phyloP scores from a whole-genome alignment of 2,329 filamentous ascomycete species.

The Didymella sp. region DNA sequence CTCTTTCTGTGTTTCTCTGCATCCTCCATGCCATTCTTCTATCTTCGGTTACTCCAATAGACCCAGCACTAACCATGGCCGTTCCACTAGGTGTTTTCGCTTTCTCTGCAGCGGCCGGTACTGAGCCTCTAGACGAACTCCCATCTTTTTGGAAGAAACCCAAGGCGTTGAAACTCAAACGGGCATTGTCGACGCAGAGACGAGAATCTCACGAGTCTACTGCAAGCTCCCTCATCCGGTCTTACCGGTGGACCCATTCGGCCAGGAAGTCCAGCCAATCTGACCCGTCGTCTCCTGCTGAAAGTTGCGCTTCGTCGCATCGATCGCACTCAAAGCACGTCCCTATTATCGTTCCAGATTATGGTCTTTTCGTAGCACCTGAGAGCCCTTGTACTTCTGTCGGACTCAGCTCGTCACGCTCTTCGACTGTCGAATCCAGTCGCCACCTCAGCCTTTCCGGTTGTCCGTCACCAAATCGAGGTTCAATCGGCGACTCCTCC shows the following conservation, averaged over 20 bases:
- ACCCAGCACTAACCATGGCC: conserved; percentile 48
- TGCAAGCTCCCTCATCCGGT: conserved; percentile 36
- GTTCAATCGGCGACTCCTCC: conserved; percentile 41
- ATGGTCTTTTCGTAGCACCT: conserved; percentile 50
- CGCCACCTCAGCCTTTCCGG: conserved; percentile 39
- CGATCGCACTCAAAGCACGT: conserved; percentile 51
- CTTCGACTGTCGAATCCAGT: conserved; percentile 42
- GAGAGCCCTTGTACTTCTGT: conserved; percentile 46
- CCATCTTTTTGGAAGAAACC: conserved; percentile 45
- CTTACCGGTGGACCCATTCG: conserved; percentile 34
- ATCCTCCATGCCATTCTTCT: conserved; percentile 20
- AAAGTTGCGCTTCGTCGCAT: conserved; percentile 32
- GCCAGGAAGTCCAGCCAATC: conserved; percentile 28
- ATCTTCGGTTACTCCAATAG: conserved; percentile 7
- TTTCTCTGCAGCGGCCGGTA: conserved; percentile 45
- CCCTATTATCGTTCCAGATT: conserved; percentile 53
- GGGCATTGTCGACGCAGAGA: conserved; percentile 36
- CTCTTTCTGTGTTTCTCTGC: conserved; percentile 35
- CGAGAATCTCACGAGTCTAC: conserved; percentile 40
- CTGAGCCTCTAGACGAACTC: conserved; percentile 43
- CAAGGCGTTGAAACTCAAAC: conserved; percentile 40
- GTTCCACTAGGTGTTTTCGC: conserved; percentile 50
- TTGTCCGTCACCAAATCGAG: conserved; percentile 38
- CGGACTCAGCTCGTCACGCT: conserved; percentile 43
- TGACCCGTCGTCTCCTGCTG: conserved; percentile 28